Conservation (phyloP, 345 rosid species). For the Salix arbutifolia region DNA sequence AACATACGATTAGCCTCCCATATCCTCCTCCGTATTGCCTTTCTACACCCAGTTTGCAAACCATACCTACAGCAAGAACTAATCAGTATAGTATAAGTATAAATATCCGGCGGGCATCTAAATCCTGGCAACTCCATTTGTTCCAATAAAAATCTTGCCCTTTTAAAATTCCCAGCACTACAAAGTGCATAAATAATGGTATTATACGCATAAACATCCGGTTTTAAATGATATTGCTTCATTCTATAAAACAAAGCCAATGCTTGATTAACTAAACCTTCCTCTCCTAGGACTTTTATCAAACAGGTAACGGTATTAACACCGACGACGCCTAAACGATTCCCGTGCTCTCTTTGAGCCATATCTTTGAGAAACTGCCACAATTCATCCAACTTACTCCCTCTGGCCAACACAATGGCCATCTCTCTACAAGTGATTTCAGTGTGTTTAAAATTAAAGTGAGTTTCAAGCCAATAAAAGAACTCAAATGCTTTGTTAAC, state of each 20-base stretch:
- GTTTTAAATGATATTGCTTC: constrained; percentile 69
- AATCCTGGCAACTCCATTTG: constrained; percentile 90
- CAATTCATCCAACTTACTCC: constrained; percentile 42
- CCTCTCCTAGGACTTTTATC: constrained; percentile 90
- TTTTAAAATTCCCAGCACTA: constrained; percentile 69
- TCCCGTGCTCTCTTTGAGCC: constrained; percentile 10
- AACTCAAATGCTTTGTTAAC: constrained; percentile 60
- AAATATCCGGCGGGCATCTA: constrained; percentile 60
- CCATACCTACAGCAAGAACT: constrained; percentile 68
- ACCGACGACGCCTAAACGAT: constrained; percentile 29
- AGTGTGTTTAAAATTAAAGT: constrained; percentile 44
- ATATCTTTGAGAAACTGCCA: constrained; percentile 72
- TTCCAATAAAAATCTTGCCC: constrained; percentile 64
- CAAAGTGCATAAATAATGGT: constrained; percentile 69
- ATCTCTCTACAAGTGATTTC: constrained; percentile 74
- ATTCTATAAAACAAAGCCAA: constrained; percentile 60
- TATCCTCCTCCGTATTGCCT: constrained; percentile 71
- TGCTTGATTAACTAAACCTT: constrained; percentile 75
- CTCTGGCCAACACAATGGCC: constrained; percentile 67
- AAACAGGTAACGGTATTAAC: constrained; percentile 64
- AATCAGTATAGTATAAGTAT: constrained; percentile 68
- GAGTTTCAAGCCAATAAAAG: constrained; percentile 41
- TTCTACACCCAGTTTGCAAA: constrained; percentile 77
- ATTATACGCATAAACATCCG: constrained; percentile 75
- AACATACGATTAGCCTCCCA: constrained; percentile 90